These are phyloP conservation scores for Nicotiana obtusifolia DNA, from an alignment of 257 asterid genomes.

Conservation along the genomic window DNA sequence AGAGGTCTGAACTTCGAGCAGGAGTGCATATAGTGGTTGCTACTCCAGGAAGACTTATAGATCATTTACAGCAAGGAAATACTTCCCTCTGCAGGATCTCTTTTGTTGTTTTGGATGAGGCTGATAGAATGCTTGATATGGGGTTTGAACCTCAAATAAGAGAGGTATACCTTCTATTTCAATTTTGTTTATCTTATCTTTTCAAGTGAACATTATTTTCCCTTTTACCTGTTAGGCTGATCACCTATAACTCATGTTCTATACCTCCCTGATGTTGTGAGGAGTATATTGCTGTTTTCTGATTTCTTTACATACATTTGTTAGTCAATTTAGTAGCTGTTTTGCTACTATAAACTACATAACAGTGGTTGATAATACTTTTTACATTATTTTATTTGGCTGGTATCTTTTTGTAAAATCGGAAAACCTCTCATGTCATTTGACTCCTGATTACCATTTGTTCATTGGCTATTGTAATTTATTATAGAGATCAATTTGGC, in stretches of 20 bases:
- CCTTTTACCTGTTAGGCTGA: neutral
- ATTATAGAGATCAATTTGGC: neutral
- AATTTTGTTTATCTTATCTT: neutral
- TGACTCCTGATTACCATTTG: neutral
- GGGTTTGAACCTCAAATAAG: constrained; percentile 96
- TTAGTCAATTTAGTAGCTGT: neutral
- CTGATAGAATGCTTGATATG: constrained; percentile 95
- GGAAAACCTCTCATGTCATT: neutral
- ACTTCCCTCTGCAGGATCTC: constrained; percentile 63
- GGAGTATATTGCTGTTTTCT: neutral
- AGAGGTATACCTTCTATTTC: constrained; percentile 45
- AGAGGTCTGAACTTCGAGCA: constrained; percentile 77
- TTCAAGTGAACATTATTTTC: neutral
- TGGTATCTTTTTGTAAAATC: neutral
- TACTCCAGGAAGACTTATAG: constrained; percentile 90
- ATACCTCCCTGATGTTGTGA: constrained; percentile 1
- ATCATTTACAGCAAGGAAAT: constrained; percentile 81
- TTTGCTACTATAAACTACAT: neutral
- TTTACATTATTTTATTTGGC: neutral
- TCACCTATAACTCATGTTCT: neutral
- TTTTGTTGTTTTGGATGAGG: constrained; percentile 80
- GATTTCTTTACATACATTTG: neutral
- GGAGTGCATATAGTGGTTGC: constrained; percentile 90
- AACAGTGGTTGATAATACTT: neutral
- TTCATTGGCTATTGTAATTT: neutral